Percentiles rank a stretch among this genome's conserved stretches.
Conservation (phyloP, 2,329 filamentous ascomycete species). For the Colletotrichum sp. region DNA sequence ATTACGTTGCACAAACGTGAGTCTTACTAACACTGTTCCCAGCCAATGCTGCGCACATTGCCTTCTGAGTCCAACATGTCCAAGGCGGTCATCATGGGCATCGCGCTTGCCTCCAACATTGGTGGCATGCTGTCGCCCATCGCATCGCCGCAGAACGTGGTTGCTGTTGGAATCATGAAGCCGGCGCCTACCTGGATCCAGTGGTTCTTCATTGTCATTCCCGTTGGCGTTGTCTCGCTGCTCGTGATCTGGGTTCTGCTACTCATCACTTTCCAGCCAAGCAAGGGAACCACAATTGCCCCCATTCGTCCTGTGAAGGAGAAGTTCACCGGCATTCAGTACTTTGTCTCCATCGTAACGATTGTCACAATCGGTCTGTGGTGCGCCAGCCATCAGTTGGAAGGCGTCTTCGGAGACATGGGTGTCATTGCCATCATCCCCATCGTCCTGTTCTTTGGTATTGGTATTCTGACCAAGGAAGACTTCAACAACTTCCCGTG, state of each 20-base stretch:
- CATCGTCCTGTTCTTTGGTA: conserved; percentile 94
- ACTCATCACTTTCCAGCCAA: conserved; percentile 83
- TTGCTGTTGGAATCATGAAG: conserved; percentile 94
- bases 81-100: conserved; percentile 93
- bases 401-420: conserved; percentile 93
- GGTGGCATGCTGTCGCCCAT: conserved; percentile 97
- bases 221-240: conserved; percentile 89
- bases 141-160: conserved; percentile 95
- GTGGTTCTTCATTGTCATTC: conserved; percentile 97
- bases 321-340: conserved; percentile 85
- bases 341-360: conserved; percentile 88
- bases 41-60: conserved; percentile 94
- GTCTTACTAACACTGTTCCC: conserved; percentile 14
- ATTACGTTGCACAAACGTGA: neutral
- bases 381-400: conserved; percentile 91
- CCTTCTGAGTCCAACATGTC: conserved; percentile 91
- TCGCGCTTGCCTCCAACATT: conserved; percentile 93
- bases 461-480: conserved; percentile 95
- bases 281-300: conserved; percentile 85
- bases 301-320: conserved; percentile 91
- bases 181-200: conserved; percentile 90
- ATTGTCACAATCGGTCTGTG: conserved; percentile 85
- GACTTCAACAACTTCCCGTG: conserved; percentile 99
- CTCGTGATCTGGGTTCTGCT: conserved; percentile 88
- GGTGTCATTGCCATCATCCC: conserved; percentile 97